Evolutionary conservation across 305 asterid genomes (phyloP).

Genomic region (Plantago rigida): DNA sequence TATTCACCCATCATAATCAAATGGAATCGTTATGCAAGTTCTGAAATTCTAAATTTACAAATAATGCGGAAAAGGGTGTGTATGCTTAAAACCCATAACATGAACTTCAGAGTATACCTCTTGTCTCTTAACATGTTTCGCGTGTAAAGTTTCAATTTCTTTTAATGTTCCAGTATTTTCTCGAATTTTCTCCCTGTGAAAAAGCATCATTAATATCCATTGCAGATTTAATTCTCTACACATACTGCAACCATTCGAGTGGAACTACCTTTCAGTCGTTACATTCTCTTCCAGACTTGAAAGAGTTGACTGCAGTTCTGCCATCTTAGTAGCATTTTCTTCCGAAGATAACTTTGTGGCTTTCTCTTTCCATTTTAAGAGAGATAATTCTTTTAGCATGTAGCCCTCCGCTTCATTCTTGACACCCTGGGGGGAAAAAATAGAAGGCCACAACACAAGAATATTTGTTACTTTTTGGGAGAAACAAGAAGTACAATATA

Average conservation of each 20-base stretch:
- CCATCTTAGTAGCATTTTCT: conserved; percentile 46
- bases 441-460: not conserved
- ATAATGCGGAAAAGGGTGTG: no score
- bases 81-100: not conserved
- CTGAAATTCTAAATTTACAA: not conserved
- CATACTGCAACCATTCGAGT: conserved; percentile 5
- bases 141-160: conserved; percentile 70
- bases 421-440: conserved; percentile 42
- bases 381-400: conserved; percentile 84
- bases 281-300: conserved; percentile 59
- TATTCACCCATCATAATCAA: conserved; percentile 16
- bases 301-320: conserved; percentile 51
- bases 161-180: conserved; percentile 52
- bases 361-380: conserved; percentile 89
- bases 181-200: conserved; percentile 72
- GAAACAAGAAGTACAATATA: conserved; percentile 17
- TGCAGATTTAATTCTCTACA: conserved; percentile 11
- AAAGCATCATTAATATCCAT: conserved; percentile 14
- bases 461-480: not conserved
- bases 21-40: conserved; percentile 1
- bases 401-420: conserved; percentile 90
- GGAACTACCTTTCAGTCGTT: conserved; percentile 58
- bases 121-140: conserved; percentile 62
- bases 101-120: conserved; percentile 45
- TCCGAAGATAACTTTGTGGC: conserved; percentile 68